Evolutionary conservation across 306 rosid species (phyloP), one percentile per base, ranked within the genome.

Genomic region (Vigna unguiculata): DNA sequence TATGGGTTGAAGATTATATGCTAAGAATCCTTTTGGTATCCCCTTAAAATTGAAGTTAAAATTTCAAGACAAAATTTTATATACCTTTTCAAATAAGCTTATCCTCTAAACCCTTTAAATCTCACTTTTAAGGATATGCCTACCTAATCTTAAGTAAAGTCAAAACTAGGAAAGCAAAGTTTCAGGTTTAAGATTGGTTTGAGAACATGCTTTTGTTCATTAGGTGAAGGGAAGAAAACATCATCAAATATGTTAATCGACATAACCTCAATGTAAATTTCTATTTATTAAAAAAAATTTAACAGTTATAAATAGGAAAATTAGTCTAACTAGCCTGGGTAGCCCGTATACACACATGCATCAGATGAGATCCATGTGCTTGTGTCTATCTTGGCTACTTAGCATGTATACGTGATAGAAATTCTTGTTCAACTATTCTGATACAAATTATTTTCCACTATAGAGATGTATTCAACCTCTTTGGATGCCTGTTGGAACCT

Each of bases 401-500:
- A 9, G 32, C 32, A 25, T 10, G 46, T 20, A 3, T 34, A 43
- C 20, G 40, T 47, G 51, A 34, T n/a, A 54, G 21, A 74, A 54
- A 21, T 53, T 82, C 30, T 47, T 20, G 21, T 64, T 25, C 60
- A 24, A 54, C 4, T 78, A 51, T 74, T 80, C 51, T 71, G 72
- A 68, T 73, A 52, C 74, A 62, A 34, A 55, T 73, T 79, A 34
- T 77, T 77, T 77, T 69, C n/a, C 69, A 63, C 22, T 83, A 77
- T 91, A 93, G 97, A 73, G 98, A 93, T 80, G 78, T 91, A 36
- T 90, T 90, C 83, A 93, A 93, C 79, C 54, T 93, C 28, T 40
- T 78, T 30, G 98, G 98, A 72, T 93, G 97, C 90, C 9, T 81
- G 78, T 82, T 91, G 75, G 98, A 93, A 80, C 96, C 98, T 51